Percentiles rank a stretch among this genome's conserved stretches.
These are phyloP conservation scores for Carex pumila DNA, from an alignment of 176 grass and related monocot species.

Conservation along the genomic window DNA sequence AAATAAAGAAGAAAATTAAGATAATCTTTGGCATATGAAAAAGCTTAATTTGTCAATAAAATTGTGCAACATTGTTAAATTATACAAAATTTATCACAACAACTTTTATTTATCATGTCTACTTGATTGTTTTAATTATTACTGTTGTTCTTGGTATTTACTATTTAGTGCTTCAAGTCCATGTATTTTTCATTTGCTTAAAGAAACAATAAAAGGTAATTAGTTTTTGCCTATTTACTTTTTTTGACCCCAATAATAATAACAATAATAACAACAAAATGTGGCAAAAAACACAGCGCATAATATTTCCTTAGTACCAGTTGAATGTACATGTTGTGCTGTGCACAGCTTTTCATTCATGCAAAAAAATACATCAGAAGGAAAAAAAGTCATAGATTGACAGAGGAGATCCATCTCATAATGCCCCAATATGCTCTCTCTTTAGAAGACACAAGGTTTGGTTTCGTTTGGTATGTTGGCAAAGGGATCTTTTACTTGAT, in stretches of 20 bases:
- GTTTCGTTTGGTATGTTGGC: not conserved
- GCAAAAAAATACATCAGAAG: slow-evolving; percentile 6
- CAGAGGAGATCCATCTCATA: not conserved
- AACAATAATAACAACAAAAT: not conserved
- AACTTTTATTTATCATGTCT: not conserved
- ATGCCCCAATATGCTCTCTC: not conserved
- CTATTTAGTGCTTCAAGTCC: not conserved
- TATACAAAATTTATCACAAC: not conserved
- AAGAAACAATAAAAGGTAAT: not conserved
- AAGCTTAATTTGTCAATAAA: not conserved
- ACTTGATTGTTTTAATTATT: not conserved
- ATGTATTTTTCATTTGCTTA: not conserved
- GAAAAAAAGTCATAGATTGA: not conserved
- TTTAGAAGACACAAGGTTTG: slow-evolving; percentile 1
- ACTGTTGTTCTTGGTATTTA: not conserved
- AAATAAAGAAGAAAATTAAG: not conserved
- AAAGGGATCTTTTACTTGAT: not conserved
- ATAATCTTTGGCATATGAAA: not conserved
- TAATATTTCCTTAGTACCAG: not conserved
- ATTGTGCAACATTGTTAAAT: not conserved
- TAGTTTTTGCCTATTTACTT: not conserved
- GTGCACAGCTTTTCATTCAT: not conserved
- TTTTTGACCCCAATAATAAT: not conserved
- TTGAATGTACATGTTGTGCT: not conserved
- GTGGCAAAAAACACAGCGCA: not conserved